Evolutionary conservation across 2,329 filamentous ascomycete species (phyloP).

Genomic region (Pseudogymnoascus sp.): DNA sequence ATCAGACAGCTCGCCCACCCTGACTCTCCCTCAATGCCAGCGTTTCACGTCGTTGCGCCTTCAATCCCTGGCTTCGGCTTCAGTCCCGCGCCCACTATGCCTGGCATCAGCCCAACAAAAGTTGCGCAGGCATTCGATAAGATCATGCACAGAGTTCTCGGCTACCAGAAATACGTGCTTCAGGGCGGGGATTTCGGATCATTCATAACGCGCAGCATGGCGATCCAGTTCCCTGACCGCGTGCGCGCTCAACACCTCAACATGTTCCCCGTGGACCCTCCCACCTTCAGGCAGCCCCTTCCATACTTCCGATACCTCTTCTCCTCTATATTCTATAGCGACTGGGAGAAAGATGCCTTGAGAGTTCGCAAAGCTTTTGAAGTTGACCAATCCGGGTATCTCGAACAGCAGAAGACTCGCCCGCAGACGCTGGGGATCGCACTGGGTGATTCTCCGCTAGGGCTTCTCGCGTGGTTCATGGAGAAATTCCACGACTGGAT

Average conservation of each 20-base stretch:
- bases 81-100: conserved; percentile 36
- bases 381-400: conserved; percentile 49
- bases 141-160: conserved; percentile 56
- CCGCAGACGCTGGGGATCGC: conserved; percentile 68
- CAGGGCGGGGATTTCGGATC: conserved; percentile 70
- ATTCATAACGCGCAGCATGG: conserved; percentile 57
- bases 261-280: conserved; percentile 43
- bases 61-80: conserved; percentile 51
- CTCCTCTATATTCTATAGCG: conserved; percentile 34
- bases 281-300: conserved; percentile 34
- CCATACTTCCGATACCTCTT: background rate
- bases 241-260: conserved; percentile 59
- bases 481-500: conserved; percentile 75
- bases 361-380: conserved; percentile 36
- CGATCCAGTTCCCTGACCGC: conserved; percentile 49
- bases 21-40: conserved; percentile 27
- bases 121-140: conserved; percentile 21
- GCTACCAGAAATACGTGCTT: conserved; percentile 55
- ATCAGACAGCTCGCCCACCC: conserved; percentile 41
- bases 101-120: conserved; percentile 39
- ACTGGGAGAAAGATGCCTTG: conserved; percentile 36
- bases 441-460: conserved; percentile 63
- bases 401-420: conserved; percentile 55
- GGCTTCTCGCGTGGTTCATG: conserved; percentile 69
- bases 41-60: conserved; percentile 53